These are phyloP conservation scores for Prosopis cineraria DNA, from an alignment of 306 rosid genomes.

Conservation along the genomic window DNA sequence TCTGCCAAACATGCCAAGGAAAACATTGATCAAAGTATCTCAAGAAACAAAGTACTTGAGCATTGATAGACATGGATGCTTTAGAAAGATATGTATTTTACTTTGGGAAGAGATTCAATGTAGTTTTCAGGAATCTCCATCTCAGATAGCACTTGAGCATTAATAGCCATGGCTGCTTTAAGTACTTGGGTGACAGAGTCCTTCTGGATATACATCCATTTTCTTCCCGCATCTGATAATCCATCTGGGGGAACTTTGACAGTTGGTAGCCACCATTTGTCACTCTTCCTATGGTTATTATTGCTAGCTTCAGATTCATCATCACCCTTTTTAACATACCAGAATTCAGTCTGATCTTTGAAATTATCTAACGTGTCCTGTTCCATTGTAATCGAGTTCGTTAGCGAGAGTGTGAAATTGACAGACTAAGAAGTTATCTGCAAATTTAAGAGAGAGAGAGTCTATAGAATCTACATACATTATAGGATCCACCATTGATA, in stretches of 20 bases:
- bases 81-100: conserved; percentile 31
- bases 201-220: conserved; percentile 68
- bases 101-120: conserved; percentile 80
- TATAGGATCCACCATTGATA: background rate
- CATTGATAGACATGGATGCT: too few relatives aligned
- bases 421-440: background rate
- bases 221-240: conserved; percentile 62
- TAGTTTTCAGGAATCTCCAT: conserved; percentile 76
- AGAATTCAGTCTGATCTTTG: conserved; percentile 67
- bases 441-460: background rate
- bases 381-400: conserved; percentile 34
- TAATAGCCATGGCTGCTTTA: conserved; percentile 98
- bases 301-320: conserved; percentile 48
- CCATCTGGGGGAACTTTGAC: conserved; percentile 76
- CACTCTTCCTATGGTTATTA: conserved; percentile 48
- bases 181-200: conserved; percentile 79
- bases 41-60: background rate
- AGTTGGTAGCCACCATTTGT: conserved; percentile 90
- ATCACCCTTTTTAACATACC: conserved; percentile 66
- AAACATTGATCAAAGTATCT: background rate
- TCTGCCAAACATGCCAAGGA: conserved; percentile 41
- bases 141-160: conserved; percentile 77
- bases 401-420: background rate
- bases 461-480: background rate
- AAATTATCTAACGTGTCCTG: conserved; percentile 76